These are phyloP conservation scores for Corrigiola litoralis DNA, from an alignment of 179 eudicot species.

Conservation along the genomic window DNA sequence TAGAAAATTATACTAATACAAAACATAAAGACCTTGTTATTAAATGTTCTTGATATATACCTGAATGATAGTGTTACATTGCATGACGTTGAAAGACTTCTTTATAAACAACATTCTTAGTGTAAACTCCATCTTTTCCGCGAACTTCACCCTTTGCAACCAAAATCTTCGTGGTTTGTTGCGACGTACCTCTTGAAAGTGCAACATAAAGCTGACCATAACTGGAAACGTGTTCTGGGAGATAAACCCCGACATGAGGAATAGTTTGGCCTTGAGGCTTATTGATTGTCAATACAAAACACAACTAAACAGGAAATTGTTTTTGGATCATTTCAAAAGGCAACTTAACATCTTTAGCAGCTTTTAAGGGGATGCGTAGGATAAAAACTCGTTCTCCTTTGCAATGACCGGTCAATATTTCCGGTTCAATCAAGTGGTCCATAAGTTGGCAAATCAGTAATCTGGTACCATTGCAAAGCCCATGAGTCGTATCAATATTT, in stretches of 20 bases:
- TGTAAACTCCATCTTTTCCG: not conserved
- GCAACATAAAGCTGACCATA: constrained; percentile 1
- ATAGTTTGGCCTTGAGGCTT: not conserved
- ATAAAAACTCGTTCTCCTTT: not conserved
- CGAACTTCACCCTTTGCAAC: not conserved
- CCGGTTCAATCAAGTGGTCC: too few species aligned
- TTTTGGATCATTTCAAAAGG: not conserved
- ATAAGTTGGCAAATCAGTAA: not conserved
- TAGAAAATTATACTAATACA: too few species aligned
- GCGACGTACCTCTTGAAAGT: not conserved
- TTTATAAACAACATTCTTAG: not conserved
- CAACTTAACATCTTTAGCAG: not conserved
- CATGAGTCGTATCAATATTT: not conserved
- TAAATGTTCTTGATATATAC: too few species aligned
- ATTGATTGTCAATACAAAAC: not conserved
- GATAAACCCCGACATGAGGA: not conserved
- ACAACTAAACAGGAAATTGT: not conserved
- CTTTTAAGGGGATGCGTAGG: not conserved
- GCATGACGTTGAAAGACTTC: not conserved
- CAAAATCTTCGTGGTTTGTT: not conserved
- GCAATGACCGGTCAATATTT: not conserved
- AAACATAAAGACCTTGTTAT: too few species aligned
- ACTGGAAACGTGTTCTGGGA: not conserved
- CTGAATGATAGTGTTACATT: too few species aligned
- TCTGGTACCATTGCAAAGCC: constrained; percentile 1